These are phyloP conservation scores for Botrytis cinerea DNA, from an alignment of 2,329 filamentous ascomycete species.

Conservation along the genomic window DNA sequence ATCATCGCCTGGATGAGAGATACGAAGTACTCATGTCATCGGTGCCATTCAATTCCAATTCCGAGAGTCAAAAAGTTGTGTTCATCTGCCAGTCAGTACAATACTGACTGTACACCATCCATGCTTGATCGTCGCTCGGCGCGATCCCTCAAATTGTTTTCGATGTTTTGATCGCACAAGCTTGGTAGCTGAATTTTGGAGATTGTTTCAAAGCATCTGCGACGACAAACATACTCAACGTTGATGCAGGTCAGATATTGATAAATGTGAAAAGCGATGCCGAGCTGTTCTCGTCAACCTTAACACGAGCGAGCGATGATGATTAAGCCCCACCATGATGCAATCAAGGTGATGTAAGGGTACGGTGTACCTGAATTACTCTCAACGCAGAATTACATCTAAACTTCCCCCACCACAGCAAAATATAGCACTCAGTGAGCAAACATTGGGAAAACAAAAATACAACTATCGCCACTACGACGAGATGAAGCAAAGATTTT, in stretches of 20 bases:
- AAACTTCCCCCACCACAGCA: slow-evolving; percentile 16
- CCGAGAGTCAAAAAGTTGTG: not conserved
- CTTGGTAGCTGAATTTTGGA: too few species aligned
- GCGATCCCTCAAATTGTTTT: not conserved
- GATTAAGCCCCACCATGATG: slow-evolving; percentile 11
- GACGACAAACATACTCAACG: not conserved
- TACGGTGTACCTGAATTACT: not conserved
- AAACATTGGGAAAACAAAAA: not conserved
- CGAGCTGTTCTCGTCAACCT: not conserved
- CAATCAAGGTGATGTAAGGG: not conserved
- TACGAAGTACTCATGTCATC: not conserved
- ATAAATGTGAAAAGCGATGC: not conserved
- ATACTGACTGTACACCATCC: not conserved
- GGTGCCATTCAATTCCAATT: not conserved
- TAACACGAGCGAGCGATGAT: not conserved
- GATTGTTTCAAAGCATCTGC: not conserved
- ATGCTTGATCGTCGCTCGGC: not conserved
- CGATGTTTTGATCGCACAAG: not conserved
- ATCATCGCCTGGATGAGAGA: not conserved
- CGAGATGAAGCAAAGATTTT: slow-evolving; percentile 76
- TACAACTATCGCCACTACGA: slow-evolving; percentile 3
- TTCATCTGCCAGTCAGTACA: not conserved
- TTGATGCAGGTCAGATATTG: not conserved
- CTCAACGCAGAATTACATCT: not conserved
- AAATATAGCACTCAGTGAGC: not conserved